Base-by-base conservation (phyloP, 169 alveolate genomes). In the Cryptosporidium tyzzeri region DNA sequence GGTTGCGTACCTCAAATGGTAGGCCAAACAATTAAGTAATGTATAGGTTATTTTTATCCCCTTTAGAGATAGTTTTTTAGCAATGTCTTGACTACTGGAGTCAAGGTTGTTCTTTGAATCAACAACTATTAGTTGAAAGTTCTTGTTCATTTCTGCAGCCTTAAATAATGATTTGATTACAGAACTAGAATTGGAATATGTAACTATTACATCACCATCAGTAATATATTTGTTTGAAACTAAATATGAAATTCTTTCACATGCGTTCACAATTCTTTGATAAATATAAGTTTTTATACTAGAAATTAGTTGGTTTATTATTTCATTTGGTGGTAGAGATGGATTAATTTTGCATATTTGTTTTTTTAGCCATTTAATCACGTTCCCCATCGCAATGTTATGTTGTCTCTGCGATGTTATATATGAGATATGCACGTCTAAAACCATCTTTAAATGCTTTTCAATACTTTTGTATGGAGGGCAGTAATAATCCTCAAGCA, bases 351-450 rank as follows among this genome's bases (percentile, higher is more conserved):
- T 62, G 69, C 44, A 41, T 18, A 80, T 37, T 65, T 80, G 80
- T 44, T 84, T 86, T 69, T 92, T 92, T 74, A 92, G 71, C 94
- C 94, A 92, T 23, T 92, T 92, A 45, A 92, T 92, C 12, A 92
- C 93, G 58, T 92, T 92, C 53, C 94, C 94, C 93, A 92, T 92
- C 21, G 93, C 92, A 55, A 92, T 84, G 69, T 92, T 92, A 69
- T 92, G 94, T 33, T 92, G 92, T 84, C 92, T 74, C 71, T 92
- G 92, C 58, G 91, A 73, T 26, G 92, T 92, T 62, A 92, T 92
- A 85, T 74, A 92, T 62, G 92, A 71, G 33, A 92, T 86, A 44
- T 92, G 93, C 71, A 85, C 84, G 71, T 92, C 94, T 53, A 92
- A 80, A 5, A 86, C 84, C 85, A 86, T 65, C 71, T 92, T 92